A percentile compares a stretch with the other conserved stretches of the same genome.
phyloP scores from a whole-genome alignment of 2,329 filamentous ascomycete genomes.

The Fusarium kyushuense region DNA sequence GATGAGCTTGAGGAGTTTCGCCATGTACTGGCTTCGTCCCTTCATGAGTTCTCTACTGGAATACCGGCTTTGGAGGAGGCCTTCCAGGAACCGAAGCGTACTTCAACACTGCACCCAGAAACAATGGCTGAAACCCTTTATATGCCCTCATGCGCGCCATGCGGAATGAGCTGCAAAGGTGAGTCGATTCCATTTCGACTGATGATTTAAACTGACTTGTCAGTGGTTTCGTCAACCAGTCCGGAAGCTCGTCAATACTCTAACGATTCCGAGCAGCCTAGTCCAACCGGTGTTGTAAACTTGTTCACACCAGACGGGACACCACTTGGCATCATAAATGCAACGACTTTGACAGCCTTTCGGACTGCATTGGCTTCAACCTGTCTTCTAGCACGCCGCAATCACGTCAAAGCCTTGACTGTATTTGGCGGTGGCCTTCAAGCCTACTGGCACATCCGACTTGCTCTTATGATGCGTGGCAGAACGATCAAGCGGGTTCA shows the following conservation, averaged over 20 bases:
- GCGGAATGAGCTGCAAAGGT: constrained; percentile 77
- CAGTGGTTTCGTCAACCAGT: constrained; percentile 73
- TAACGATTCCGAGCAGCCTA: constrained; percentile 52
- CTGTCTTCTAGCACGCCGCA: constrained; percentile 73
- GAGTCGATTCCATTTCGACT: constrained; percentile 7
- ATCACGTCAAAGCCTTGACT: constrained; percentile 78
- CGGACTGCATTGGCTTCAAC: constrained; percentile 80
- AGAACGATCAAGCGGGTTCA: constrained; percentile 81
- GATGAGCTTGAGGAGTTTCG: constrained; percentile 67
- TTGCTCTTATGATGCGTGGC: constrained; percentile 80
- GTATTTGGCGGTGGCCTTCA: constrained; percentile 92
- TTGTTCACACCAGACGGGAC: constrained; percentile 73
- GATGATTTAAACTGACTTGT: constrained; percentile 8
- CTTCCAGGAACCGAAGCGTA: constrained; percentile 68
- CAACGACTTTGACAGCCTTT: constrained; percentile 81
- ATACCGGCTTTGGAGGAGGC: constrained; percentile 59
- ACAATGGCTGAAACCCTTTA: constrained; percentile 74
- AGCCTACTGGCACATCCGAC: constrained; percentile 93
- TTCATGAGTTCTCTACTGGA: constrained; percentile 72
- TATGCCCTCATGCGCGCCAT: constrained; percentile 76
- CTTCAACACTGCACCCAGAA: constrained; percentile 59
- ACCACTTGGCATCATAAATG: constrained; percentile 77
- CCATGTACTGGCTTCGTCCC: constrained; percentile 61
- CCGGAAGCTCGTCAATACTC: constrained; percentile 49
- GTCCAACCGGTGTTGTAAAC: constrained; percentile 75